Evolutionary conservation across 1,284 basidiomycete species (phyloP), one percentile per base, ranked within the genome.

Genomic region (Malassezia caprae): DNA sequence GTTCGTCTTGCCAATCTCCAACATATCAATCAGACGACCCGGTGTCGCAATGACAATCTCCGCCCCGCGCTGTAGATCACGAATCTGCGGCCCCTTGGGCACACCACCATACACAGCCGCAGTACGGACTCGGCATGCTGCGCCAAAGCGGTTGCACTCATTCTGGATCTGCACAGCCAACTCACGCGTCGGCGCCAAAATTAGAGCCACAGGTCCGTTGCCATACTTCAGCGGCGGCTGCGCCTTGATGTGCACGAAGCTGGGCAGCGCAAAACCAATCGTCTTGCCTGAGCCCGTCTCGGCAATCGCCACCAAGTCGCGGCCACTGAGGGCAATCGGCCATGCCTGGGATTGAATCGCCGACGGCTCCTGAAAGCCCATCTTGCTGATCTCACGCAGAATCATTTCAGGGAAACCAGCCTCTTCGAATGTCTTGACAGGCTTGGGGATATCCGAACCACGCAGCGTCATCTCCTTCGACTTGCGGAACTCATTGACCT

Each of bases 201-300:
- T 88, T 54, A 98, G 83, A 30, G 89, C 93, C 63, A 98, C 96
- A 27, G 93, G 93, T 26, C 93, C 93, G 76, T 98, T 94, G 27
- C 93, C 93, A 45, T 91, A 86, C 3, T 87, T 77, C 63, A 98
- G 81, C 47, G 98, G 82, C 8, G 93, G 88, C 82, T 98, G 94
- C 83, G 93, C 93, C 81, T 96, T 98, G 80, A 98, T 96, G 78
- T 98, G 93, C 35, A 98, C 81, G 90, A 98, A 98, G 56, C 93
- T 90, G 49, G 93, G 93, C 45, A 98, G 83, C 54, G 94, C 91
- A 75, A 98, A 98, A 15, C 91, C 86, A 61, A 98, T 96, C 26
- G 93, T 98, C 80, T 98, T 74, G 35, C 67, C 73, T 34, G 64
- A 69, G 65, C 71, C 71, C 28, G 71, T 73, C 62, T 73, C 69